Evolutionary conservation across 306 rosid genomes (phyloP).

Genomic region (Citrullus amarus): DNA sequence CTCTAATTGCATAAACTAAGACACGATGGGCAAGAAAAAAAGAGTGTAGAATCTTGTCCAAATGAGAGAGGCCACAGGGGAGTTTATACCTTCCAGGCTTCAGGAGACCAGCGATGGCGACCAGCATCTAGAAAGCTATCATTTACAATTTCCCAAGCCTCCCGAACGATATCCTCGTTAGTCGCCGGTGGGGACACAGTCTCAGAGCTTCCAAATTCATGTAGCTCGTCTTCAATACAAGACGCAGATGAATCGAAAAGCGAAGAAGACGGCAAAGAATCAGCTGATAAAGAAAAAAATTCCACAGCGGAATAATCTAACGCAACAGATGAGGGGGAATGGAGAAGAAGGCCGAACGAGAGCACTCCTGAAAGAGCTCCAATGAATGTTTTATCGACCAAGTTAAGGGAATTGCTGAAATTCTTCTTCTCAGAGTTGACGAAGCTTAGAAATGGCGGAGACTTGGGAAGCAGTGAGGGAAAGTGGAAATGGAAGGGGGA

Average conservation of each 20-base stretch:
- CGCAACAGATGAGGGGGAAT: conserved; percentile 28
- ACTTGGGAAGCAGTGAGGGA: conserved; percentile 5
- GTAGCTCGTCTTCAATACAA: conserved; percentile 37
- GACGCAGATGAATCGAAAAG: conserved; percentile 15
- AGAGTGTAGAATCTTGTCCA: not conserved
- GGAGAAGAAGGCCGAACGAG: conserved; percentile 28
- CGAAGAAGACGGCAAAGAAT: conserved; percentile 10
- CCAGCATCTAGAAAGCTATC: conserved; percentile 59
- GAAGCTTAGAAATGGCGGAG: conserved; percentile 11
- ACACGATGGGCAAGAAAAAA: not conserved
- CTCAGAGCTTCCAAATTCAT: conserved; percentile 9
- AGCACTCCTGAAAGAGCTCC: conserved; percentile 38
- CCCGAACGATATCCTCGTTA: conserved; percentile 67
- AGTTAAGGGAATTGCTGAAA: conserved; percentile 2
- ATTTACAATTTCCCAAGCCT: conserved; percentile 91
- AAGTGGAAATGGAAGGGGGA: conserved; percentile 10
- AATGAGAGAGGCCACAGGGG: not conserved
- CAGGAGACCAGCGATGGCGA: conserved; percentile 55
- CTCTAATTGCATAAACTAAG: not conserved
- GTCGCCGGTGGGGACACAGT: conserved; percentile 24
- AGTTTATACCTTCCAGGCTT: conserved; percentile 54
- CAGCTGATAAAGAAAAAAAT: not conserved
- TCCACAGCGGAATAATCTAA: conserved; percentile 15
- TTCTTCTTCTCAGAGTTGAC: not conserved
- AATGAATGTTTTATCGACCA: conserved; percentile 17